A percentile compares a stretch with the other conserved stretches of the same genome.
Evolutionary conservation across 1,284 basidiomycete species (phyloP).

Genomic region (Trichosporon faecale): DNA sequence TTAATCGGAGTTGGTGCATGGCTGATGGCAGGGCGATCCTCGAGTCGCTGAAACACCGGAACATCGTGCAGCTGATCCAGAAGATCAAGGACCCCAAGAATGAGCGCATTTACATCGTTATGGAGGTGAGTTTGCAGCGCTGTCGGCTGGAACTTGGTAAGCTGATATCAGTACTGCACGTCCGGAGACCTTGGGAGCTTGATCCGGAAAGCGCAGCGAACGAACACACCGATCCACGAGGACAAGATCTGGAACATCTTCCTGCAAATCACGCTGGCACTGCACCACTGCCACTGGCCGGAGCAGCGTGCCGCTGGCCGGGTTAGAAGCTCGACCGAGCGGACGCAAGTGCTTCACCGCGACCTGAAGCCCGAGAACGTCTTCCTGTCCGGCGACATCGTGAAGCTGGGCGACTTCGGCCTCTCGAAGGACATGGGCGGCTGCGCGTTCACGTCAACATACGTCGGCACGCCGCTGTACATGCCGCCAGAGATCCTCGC

Average conservation of each 20-base stretch:
- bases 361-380: conserved; percentile 94
- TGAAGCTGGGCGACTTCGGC: conserved; percentile 96
- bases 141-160: neutral
- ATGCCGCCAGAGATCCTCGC: conserved; percentile 98
- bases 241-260: conserved; percentile 94
- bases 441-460: conserved; percentile 87
- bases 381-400: conserved; percentile 55
- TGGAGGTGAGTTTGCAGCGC: conserved; percentile 61
- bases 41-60: conserved; percentile 87
- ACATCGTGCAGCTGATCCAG: conserved; percentile 67
- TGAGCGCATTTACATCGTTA: conserved; percentile 87
- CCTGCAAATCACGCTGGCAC: conserved; percentile 83
- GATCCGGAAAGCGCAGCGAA: conserved; percentile 60
- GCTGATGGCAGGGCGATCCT: conserved; percentile 73
- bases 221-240: conserved; percentile 70
- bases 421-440: conserved; percentile 85
- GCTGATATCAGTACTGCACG: conserved; percentile 66
- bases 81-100: conserved; percentile 82
- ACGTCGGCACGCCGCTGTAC: conserved; percentile 97
- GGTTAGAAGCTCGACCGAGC: neutral
- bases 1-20: conserved; percentile 24
- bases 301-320: conserved; percentile 32
- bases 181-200: conserved; percentile 85
- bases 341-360: conserved; percentile 76
- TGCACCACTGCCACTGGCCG: conserved; percentile 79